These are phyloP conservation scores for Citeromyces matritensis DNA, from an alignment of 805 yeast genomes.

Conservation along the genomic window DNA sequence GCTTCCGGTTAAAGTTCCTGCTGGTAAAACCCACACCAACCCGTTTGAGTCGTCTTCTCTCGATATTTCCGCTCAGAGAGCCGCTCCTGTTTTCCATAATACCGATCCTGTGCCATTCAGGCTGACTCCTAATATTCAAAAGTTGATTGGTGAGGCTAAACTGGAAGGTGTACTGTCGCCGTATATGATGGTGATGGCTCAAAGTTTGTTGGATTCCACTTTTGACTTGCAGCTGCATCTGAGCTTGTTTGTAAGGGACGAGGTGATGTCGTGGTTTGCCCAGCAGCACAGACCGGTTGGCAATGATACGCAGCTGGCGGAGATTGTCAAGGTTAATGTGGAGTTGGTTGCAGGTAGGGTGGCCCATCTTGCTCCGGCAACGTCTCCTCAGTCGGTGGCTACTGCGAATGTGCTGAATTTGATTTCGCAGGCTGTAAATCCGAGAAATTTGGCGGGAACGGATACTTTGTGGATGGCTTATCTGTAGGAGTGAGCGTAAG, in stretches of 20 bases:
- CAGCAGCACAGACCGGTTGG: conserved; percentile 75
- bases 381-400: conserved; percentile 54
- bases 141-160: conserved; percentile 85
- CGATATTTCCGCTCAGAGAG: conserved; percentile 33
- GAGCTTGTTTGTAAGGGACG: conserved; percentile 93
- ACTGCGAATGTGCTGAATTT: conserved; percentile 84
- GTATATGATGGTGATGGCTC: conserved; percentile 70
- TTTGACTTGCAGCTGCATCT: conserved; percentile 83
- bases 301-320: conserved; percentile 72
- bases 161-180: conserved; percentile 86
- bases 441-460: conserved; percentile 80
- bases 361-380: conserved; percentile 45
- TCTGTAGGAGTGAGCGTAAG: conserved; percentile 24
- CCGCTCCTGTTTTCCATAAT: conserved; percentile 77
- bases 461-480: conserved; percentile 96
- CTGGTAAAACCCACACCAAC: conserved; percentile 23
- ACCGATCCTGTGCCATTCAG: conserved; percentile 93
- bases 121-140: conserved; percentile 89
- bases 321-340: conserved; percentile 78
- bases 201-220: conserved; percentile 82
- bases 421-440: conserved; percentile 90
- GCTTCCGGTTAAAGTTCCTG: conserved; percentile 76
- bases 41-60: conserved; percentile 26
- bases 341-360: conserved; percentile 74
- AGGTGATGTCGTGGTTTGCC: conserved; percentile 86